Evolutionary conservation across 2,329 filamentous ascomycete species (phyloP), one percentile per base, ranked within the genome.

Genomic region (Allantophomopsis lycopodina): DNA sequence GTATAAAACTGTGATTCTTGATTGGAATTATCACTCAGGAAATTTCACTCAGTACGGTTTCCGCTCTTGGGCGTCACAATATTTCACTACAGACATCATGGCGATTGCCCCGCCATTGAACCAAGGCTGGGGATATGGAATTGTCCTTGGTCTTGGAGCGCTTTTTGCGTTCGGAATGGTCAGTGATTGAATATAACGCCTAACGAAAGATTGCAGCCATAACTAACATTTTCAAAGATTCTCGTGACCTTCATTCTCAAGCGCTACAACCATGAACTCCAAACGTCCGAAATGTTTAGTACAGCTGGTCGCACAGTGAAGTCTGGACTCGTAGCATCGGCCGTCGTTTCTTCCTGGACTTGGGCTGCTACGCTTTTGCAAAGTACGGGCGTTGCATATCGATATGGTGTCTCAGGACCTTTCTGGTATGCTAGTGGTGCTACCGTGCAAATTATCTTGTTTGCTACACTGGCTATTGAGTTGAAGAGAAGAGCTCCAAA

Each of bases 321-420:
- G 56, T 87, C 84, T 7, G 88, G 87, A 34, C 68, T 94, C 12
- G 85, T 94, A 1, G 83, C 84, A 10, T 83, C 84, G 5, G 87
- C 86, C 13, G 87, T 94, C n/a, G 85, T 94, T 3, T 88, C 82
- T 13, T 87, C 81, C 5, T 94, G 88, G 87, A 94, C 87, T 0
- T 94, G 86, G 86, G 86, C 85, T 1, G 86, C 84, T 16, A 91
- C 84, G 0, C 65, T 89, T 2, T 67, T 91, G 2, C 84, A 91
- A 54, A 83, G 76, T 2, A 79, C 83, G 1, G 74, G 78, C n/a
- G 82, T 94, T 14, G 84, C 83, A 45, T 94, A 94, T 58, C 68
- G 75, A 45, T 89, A 89, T 54, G 76, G 76, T 37, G 71, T 80
- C 36, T 76, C 71, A 2, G 77, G 76, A 1, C 74, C 76, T 1